phyloP scores from a whole-genome alignment of 768 basidiomycete species.

The Lyophyllum semitale region DNA sequence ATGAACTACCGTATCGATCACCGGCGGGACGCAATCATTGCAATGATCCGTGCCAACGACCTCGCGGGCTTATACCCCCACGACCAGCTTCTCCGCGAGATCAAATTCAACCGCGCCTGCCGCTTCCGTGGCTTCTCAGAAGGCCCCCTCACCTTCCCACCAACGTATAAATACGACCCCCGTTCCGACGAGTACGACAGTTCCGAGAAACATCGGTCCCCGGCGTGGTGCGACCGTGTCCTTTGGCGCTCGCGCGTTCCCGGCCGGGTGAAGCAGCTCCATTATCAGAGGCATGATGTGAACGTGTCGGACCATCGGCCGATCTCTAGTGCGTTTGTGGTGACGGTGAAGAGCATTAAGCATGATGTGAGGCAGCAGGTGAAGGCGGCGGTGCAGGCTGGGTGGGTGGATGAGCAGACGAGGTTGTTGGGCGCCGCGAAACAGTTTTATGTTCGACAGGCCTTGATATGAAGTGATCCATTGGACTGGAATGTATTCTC shows the following conservation, averaged over 20 bases:
- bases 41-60: conserved; percentile 70
- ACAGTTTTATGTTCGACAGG: conserved; percentile 42
- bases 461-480: conserved; percentile 19
- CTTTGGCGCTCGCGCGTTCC: conserved; percentile 69
- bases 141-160: conserved; percentile 78
- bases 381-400: conserved; percentile 53
- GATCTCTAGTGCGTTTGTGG: conserved; percentile 74
- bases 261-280: conserved; percentile 60
- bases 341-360: conserved; percentile 74
- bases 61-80: conserved; percentile 62
- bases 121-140: conserved; percentile 84
- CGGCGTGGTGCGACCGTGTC: conserved; percentile 97
- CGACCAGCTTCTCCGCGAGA: conserved; percentile 90
- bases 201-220: conserved; percentile 84
- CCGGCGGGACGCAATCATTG: conserved; percentile 79
- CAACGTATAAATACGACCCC: conserved; percentile 95
- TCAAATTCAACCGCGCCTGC: conserved; percentile 85
- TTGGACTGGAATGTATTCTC: background rate
- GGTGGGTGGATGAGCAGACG: conserved; percentile 54
- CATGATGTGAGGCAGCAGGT: conserved; percentile 57
- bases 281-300: conserved; percentile 82
- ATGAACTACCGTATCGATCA: conserved; percentile 98
- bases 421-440: conserved; percentile 38
- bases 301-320: conserved; percentile 92
- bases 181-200: conserved; percentile 79